Base-by-base conservation (phyloP, 768 basidiomycete species). In the Cystofilobasidium bisporidii region DNA sequence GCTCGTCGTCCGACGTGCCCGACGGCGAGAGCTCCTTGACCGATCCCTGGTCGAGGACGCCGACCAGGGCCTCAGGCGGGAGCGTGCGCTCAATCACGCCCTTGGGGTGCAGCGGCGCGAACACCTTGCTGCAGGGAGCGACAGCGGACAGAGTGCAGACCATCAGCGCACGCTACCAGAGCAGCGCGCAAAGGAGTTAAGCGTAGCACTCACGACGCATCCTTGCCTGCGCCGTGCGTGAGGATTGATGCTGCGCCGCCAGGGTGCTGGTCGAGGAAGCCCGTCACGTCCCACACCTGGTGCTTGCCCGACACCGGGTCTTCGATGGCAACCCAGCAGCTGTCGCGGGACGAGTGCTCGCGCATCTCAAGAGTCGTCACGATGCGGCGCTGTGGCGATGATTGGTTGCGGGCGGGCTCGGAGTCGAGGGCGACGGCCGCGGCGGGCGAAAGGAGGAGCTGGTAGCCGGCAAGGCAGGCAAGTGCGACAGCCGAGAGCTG, bases 201-300 rank as follows among this genome's bases (percentile, higher is more conserved):
- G n/a, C n/a, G n/a, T n/a, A n/a, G n/a, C n/a, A n/a, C n/a, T n/a
- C 59, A 76, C 75, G 78, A 76, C 1, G 77, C 77, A 63, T 79
- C 78, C 58, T 77, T 73, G 4, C 78, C 78, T 30, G 77, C 74
- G 57, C 78, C 73, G 3, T 72, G 59, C 18, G 59, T 36, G 26
- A 60, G 26, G 59, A 60, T 36, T 3, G 32, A 14, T 1, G 36
- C n/a, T n/a, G 59, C 20, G 15, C n/a, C 36, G 12, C 41, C 77
- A 0, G 77, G 77, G 69, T 79, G 77, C 15, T 71, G 58, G 33
- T 74, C 71, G 48, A 79, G 55, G 69, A 78, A 79, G n/a, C 76
- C 75, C 9, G 78, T 77, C 17, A 79, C 75, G 63, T 43, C 38
- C 32, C 62, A 36, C 22, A 30, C 55, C n/a, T 56, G 63, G 30